Percentiles rank a stretch among this genome's conserved stretches.
Evolutionary conservation across 2,329 filamentous ascomycete species (phyloP).

Genomic region (Juglanconis oblonga): DNA sequence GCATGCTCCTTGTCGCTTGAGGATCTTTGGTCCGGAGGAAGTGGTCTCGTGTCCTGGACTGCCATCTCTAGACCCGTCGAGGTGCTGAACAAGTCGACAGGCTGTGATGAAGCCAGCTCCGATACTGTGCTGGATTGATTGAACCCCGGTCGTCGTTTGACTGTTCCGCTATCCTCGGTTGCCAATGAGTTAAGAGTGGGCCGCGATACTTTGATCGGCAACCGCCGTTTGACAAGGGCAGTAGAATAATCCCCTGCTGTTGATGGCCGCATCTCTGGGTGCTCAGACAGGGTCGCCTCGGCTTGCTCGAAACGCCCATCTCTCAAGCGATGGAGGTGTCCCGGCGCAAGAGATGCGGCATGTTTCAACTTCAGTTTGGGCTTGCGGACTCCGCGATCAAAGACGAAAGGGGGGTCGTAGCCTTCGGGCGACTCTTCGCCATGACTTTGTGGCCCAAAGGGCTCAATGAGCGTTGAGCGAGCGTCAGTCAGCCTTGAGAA

Average conservation of each 20-base stretch:
- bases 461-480: constrained; percentile 10
- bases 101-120: constrained; percentile 6
- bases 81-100: constrained; percentile 14
- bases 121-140: constrained; percentile 15
- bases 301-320: background rate
- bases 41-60: background rate
- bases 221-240: constrained; percentile 10
- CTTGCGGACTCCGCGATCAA: constrained; percentile 12
- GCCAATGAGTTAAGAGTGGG: background rate
- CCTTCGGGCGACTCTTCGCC: constrained; percentile 1
- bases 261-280: background rate
- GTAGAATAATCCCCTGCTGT: constrained; percentile 10
- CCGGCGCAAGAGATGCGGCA: background rate
- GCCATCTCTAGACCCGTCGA: background rate
- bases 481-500: constrained; percentile 16
- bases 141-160: constrained; percentile 15
- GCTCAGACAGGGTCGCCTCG: background rate
- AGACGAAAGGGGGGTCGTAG: constrained; percentile 10
- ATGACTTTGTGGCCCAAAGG: background rate
- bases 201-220: constrained; percentile 16
- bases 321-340: background rate
- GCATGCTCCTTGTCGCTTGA: background rate
- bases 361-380: constrained; percentile 15
- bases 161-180: constrained; percentile 13
- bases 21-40: background rate